Conservation (phyloP, 805 yeast species). For the Candida piceae region DNA sequence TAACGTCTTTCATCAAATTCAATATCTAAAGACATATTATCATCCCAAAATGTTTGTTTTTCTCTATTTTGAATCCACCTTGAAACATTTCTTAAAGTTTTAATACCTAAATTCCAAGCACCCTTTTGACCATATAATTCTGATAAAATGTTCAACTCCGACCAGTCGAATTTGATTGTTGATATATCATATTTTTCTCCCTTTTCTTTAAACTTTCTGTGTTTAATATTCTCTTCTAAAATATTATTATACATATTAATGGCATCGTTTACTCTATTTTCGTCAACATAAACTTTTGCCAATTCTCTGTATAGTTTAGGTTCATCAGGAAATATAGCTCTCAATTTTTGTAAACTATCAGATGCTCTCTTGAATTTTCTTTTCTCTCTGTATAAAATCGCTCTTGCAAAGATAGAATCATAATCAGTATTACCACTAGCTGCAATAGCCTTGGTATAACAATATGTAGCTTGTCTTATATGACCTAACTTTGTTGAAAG, state of each 20-base stretch:
- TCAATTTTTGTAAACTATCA: slow-evolving; percentile 62
- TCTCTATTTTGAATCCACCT: slow-evolving; percentile 79
- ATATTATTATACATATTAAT: slow-evolving; percentile 62
- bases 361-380: slow-evolving; percentile 68
- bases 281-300: slow-evolving; percentile 47
- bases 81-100: slow-evolving; percentile 61
- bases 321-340: slow-evolving; percentile 53
- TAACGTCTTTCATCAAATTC: slow-evolving; percentile 77
- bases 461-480: slow-evolving; percentile 69
- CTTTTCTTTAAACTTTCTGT: slow-evolving; percentile 27
- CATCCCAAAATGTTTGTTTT: slow-evolving; percentile 63
- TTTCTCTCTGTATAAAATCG: slow-evolving; percentile 60
- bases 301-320: slow-evolving; percentile 55
- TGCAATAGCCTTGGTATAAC: slow-evolving; percentile 63
- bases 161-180: slow-evolving; percentile 71
- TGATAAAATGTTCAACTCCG: slow-evolving; percentile 76
- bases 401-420: slow-evolving; percentile 57
- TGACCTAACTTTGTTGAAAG: slow-evolving; percentile 61
- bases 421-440: slow-evolving; percentile 40
- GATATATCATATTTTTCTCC: slow-evolving; percentile 21
- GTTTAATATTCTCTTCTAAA: slow-evolving; percentile 51
- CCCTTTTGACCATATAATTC: slow-evolving; percentile 73
- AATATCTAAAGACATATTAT: slow-evolving; percentile 51
- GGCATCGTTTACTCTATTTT: slow-evolving; percentile 66
- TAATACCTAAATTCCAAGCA: slow-evolving; percentile 59